These are phyloP conservation scores for Synchytrium microbalum DNA, from an alignment of 371 early-diverging fungal genomes.

Conservation along the genomic window DNA sequence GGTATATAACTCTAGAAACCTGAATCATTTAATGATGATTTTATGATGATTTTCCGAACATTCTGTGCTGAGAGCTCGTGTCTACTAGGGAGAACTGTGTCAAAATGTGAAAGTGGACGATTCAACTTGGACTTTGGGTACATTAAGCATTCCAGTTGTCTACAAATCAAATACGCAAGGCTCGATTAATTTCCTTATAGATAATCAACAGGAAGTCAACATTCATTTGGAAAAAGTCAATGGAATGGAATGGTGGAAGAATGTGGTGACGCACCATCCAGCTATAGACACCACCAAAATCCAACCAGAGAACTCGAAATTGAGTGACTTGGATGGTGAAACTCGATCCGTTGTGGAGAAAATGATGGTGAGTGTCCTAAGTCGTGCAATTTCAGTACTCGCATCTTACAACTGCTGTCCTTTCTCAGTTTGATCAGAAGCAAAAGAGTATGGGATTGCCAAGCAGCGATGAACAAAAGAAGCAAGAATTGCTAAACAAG, in stretches of 20 bases:
- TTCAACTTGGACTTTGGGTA: conserved; percentile 76
- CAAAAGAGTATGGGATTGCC: conserved; percentile 79
- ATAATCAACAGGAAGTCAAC: conserved; percentile 59
- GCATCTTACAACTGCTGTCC: not conserved
- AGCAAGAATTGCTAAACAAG: conserved; percentile 66
- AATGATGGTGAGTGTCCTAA: not conserved
- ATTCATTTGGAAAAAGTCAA: conserved; percentile 82
- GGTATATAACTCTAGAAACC: conserved; percentile 26
- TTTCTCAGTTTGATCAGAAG: conserved; percentile 79
- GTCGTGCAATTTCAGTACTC: not conserved
- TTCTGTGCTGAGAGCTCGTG: not conserved
- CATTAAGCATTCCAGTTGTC: not conserved
- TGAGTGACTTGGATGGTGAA: conserved; percentile 83
- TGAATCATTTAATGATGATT: not conserved
- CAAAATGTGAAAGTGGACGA: conserved; percentile 70
- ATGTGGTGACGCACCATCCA: conserved; percentile 72
- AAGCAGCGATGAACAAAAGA: conserved; percentile 72
- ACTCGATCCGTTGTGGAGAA: conserved; percentile 70
- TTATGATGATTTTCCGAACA: not conserved
- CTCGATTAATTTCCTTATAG: conserved; percentile 12
- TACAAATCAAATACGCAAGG: conserved; percentile 1
- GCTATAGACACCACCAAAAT: conserved; percentile 84
- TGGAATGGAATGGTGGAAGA: conserved; percentile 85
- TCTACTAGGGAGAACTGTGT: conserved; percentile 59
- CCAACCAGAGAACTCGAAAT: conserved; percentile 82